Conservation (phyloP, 371 early-diverging fungal genomes). For the Funneliformis caledonium region DNA sequence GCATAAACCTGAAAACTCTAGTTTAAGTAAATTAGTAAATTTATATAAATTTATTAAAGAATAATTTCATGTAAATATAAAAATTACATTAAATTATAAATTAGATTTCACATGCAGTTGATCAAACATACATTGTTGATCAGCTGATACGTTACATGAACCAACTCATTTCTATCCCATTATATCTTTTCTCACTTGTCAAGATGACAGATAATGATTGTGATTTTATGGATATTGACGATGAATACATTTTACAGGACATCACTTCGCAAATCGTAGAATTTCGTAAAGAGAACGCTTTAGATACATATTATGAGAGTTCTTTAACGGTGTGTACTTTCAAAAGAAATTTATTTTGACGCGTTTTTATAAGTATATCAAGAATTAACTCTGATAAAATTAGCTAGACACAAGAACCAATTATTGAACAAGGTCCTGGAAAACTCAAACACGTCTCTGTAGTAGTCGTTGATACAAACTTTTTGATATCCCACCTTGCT, state of each 20-base stretch:
- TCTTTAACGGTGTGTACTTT: neutral
- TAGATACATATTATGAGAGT: neutral
- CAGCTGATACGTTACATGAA: too few relatives aligned
- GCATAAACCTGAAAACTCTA: too few relatives aligned
- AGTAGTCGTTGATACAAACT: conserved; percentile 50
- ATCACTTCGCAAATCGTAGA: conserved; percentile 35
- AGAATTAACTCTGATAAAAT: neutral
- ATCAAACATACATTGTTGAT: too few relatives aligned
- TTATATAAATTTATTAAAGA: too few relatives aligned
- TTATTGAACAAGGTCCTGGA: too few relatives aligned
- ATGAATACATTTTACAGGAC: conserved; percentile 31
- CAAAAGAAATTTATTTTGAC: neutral
- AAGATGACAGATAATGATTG: neutral
- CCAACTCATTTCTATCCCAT: too few relatives aligned
- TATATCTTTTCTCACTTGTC: too few relatives aligned
- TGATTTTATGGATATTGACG: conserved; percentile 40
- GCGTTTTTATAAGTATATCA: neutral
- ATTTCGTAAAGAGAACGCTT: conserved; percentile 11
- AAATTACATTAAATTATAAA: too few relatives aligned
- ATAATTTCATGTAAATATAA: too few relatives aligned
- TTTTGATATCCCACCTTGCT: conserved; percentile 49
- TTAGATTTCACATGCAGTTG: too few relatives aligned
- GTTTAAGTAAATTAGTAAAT: too few relatives aligned
- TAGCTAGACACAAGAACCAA: neutral
- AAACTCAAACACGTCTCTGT: conserved; percentile 35